phyloP scores from a whole-genome alignment of 164 flowering plant species.

The Macadamia tetraphylla region DNA sequence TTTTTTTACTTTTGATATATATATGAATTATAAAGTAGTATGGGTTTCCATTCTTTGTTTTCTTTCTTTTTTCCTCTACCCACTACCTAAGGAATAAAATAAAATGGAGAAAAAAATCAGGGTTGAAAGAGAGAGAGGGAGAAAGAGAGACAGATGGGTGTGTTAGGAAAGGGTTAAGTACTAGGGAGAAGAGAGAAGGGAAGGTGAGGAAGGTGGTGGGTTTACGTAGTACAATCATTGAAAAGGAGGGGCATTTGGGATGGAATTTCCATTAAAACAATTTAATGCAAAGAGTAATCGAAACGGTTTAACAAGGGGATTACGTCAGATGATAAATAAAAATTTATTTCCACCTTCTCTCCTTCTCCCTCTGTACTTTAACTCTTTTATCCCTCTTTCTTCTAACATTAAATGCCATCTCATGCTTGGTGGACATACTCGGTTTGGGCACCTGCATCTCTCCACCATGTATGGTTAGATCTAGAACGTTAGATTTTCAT shows the following conservation, averaged over 20 bases:
- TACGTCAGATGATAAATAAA: slow-evolving; percentile 74
- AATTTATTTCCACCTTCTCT: slow-evolving; percentile 42
- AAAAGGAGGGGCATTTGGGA: slow-evolving; percentile 20
- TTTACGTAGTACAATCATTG: slow-evolving; percentile 57
- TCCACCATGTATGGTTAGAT: neutral
- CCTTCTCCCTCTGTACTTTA: neutral
- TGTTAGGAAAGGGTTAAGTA: neutral
- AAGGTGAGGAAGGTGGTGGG: slow-evolving; percentile 16
- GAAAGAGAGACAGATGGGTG: neutral
- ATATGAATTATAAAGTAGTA: too few species aligned
- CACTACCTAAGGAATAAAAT: too few species aligned
- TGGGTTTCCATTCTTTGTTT: too few species aligned
- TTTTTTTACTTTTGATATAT: too few species aligned
- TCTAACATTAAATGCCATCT: slow-evolving; percentile 27
- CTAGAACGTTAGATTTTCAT: too few species aligned
- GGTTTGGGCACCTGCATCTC: slow-evolving; percentile 5
- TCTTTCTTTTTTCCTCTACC: too few species aligned
- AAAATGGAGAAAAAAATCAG: too few species aligned
- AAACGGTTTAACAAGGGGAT: slow-evolving; percentile 62
- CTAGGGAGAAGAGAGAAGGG: too few species aligned
- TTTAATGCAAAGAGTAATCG: slow-evolving; percentile 78
- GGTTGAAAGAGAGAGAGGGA: neutral
- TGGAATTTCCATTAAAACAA: slow-evolving; percentile 48
- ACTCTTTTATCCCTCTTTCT: neutral
- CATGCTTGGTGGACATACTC: slow-evolving; percentile 12